Conservation (phyloP, 75 land plant species). For the Sequoia sempervirens region DNA sequence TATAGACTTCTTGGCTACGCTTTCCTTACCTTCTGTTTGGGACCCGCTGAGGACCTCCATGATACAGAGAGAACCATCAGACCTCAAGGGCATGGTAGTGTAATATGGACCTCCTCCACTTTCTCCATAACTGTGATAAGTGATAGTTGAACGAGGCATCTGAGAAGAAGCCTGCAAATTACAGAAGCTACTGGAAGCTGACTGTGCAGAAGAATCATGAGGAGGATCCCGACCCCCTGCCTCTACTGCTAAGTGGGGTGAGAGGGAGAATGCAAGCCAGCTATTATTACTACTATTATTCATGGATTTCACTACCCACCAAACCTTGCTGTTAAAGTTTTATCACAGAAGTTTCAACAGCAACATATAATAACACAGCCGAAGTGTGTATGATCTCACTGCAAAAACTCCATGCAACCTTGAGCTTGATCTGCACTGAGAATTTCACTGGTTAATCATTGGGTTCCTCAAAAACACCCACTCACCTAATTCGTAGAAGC, state of each 20-base stretch:
- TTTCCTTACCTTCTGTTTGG: conserved; percentile 28
- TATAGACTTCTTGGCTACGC: background rate
- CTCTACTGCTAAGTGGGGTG: conserved; percentile 30
- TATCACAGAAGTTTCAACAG: background rate
- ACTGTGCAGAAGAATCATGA: conserved; percentile 9
- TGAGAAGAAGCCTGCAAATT: conserved; percentile 1
- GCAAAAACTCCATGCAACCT: background rate
- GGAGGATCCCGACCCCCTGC: conserved; percentile 19
- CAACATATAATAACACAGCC: background rate
- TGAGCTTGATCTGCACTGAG: background rate
- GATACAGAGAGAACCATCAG: conserved; percentile 79
- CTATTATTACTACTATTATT: background rate
- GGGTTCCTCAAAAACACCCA: background rate
- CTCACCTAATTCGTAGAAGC: background rate
- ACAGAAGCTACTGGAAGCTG: background rate
- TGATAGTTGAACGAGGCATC: conserved; percentile 9
- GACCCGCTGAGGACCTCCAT: conserved; percentile 57
- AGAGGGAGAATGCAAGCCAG: conserved; percentile 62
- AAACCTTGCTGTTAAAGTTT: background rate
- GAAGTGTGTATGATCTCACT: background rate
- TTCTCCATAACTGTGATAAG: conserved; percentile 28
- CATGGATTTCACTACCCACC: background rate
- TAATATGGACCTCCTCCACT: conserved; percentile 16
- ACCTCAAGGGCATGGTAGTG: conserved; percentile 61
- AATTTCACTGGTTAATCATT: conserved; percentile 1